Conservation (phyloP, 23 red algal genomes). For the Gracilaria caudata region DNA sequence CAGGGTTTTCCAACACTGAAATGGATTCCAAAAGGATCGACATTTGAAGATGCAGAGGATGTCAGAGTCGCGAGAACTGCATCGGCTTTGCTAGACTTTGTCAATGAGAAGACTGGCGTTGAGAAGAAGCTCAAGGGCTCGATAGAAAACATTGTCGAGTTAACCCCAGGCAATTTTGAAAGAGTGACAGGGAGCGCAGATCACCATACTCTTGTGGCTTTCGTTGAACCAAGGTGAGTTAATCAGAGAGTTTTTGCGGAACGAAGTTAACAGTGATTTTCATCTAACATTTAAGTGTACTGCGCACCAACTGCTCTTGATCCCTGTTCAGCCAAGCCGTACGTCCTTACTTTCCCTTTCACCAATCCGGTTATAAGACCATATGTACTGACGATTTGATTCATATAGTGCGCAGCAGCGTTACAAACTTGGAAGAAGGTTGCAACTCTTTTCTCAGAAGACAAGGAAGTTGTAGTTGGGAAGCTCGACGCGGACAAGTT, state of each 20-base stretch:
- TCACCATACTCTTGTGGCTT: slow-evolving; percentile 38
- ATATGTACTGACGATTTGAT: background rate
- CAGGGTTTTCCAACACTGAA: slow-evolving; percentile 77
- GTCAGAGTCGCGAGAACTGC: slow-evolving; percentile 28
- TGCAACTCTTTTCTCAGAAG: slow-evolving; percentile 58
- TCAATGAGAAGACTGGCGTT: slow-evolving; percentile 50
- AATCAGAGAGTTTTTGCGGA: background rate
- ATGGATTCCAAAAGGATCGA: slow-evolving; percentile 63
- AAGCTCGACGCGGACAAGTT: slow-evolving; percentile 67
- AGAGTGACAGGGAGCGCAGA: background rate
- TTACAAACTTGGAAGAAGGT: slow-evolving; percentile 64
- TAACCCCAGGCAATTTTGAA: slow-evolving; percentile 34
- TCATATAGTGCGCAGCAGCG: slow-evolving; percentile 15
- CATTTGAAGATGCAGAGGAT: slow-evolving; percentile 49
- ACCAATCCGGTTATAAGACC: background rate
- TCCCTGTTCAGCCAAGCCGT: background rate
- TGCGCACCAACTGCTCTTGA: background rate
- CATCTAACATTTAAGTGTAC: background rate
- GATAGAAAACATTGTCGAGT: background rate
- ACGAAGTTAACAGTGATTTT: background rate
- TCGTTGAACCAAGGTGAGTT: slow-evolving; percentile 65
- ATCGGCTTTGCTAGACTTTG: slow-evolving; percentile 53
- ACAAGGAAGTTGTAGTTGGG: slow-evolving; percentile 62
- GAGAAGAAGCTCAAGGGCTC: slow-evolving; percentile 32
- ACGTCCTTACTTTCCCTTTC: background rate